Base-by-base conservation (phyloP, 768 basidiomycete species). In the Lanmaoa pseudosensibilis region DNA sequence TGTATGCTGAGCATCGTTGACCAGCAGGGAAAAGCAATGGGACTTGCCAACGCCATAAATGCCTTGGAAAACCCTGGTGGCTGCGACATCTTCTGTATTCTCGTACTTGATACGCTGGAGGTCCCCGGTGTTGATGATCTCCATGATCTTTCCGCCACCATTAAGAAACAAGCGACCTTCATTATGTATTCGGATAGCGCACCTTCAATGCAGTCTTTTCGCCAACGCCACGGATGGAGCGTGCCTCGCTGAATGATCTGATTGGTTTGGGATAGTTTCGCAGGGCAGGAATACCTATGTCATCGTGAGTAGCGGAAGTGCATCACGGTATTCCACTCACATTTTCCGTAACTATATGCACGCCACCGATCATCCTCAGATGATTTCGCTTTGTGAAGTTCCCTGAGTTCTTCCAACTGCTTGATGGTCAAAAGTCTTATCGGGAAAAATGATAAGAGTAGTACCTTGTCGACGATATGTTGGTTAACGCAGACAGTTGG, bases 11-110 rank as follows among this genome's bases (percentile, higher is more conserved):
- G 53, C 27, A 7, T 50, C 21, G 27, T 23, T 41, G n/a, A 41
- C 27, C 12, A 37, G 23, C 8, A 52, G 33, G 37, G 16, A 33
- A 39, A 50, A 55, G 12, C 5, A 8, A 44, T 2, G 8, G n/a
- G 12, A 72, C 86, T 57, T 57, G 84, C 92, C 94, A 55, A 94
- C 91, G 33, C 90, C 92, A 64, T 95, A 95, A 41, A 97, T 87
- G 9, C 90, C 88, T 52, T 82, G 81, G 65, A 96, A 94, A 11
- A 84, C 45, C 23, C 76, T 73, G 3, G 80, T 77, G 0, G 79
- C 79, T 38, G 74, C 67, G 2, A 89, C 77, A 49, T 89, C 88
- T 36, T 82, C 83, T 1, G 86, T 87, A 23, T 74, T 77, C 68
- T 90, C 89, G 54, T 84, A 85, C 34, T 72, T 73, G 53, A 94